Evolutionary conservation across 2,329 filamentous ascomycete species (phyloP), one percentile per base, ranked within the genome.

Genomic region (Sclerotinia trifoliorum): DNA sequence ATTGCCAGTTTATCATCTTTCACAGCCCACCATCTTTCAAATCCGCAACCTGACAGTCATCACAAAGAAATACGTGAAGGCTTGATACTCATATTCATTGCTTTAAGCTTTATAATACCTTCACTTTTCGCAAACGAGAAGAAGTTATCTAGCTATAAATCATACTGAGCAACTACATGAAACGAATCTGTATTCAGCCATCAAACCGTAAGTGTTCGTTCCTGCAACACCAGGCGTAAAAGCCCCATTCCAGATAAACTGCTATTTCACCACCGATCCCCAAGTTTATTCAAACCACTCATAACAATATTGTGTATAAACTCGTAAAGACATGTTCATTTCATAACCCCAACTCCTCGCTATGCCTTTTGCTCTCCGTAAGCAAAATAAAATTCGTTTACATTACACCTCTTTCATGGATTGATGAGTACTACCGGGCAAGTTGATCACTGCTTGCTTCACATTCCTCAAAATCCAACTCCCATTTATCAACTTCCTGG

Each of bases 401-500:
- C 8, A n/a, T 21, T 46, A 51, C n/a, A 51, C 32, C 6, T 51
- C 10, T 35, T 62, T n/a, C 5, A 11, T 21, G 39, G 24, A 51
- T 24, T n/a, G 29, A 35, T 35, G 32, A 42, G 24, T 11, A 51
- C 46, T 63, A 63, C 17, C 60, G 46, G 10, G 60, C 60, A 26
- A 63, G 46, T 21, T 63, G 57, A 55, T 67, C 65, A 68, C 83
- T 84, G 70, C 82, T 82, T 77, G 85, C 83, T 29, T 82, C 83
- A 61, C 87, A 82, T 72, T 88, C 86, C 79, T 91, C 88, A 77
- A 86, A 91, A 63, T 87, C 86, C 70, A 91, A 79, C 78, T 88
- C 83, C 87, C 88, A 91, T 78, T 83, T 81, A 76, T 91, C 88
- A 52, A 91, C 88, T 78, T 90, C 88, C 76, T 85, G 83, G 74